Percentiles rank a stretch among this genome's conserved stretches.
phyloP scores from a whole-genome alignment of 2,329 filamentous ascomycete species.

The Leptographium wingfieldii region DNA sequence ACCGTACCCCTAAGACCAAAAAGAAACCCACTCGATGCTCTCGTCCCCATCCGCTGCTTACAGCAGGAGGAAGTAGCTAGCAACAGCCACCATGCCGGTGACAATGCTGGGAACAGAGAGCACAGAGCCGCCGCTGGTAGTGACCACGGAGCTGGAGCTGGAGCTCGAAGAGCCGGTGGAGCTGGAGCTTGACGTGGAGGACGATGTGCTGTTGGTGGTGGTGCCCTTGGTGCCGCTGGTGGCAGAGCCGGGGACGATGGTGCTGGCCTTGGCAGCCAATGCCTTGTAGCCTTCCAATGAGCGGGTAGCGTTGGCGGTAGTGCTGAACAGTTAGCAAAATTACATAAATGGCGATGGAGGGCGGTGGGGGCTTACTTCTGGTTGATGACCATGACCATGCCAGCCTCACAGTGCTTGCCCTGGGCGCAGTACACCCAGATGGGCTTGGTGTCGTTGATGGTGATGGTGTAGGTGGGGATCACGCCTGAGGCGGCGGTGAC shows the following conservation, averaged over 20 bases:
- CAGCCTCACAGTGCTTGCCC: slow-evolving; percentile 58
- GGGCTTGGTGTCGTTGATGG: slow-evolving; percentile 54
- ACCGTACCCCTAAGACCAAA: neutral
- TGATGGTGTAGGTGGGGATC: slow-evolving; percentile 58
- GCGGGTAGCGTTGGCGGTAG: slow-evolving; percentile 36
- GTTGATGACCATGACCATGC: slow-evolving; percentile 69
- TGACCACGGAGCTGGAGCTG: slow-evolving; percentile 14
- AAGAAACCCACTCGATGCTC: neutral
- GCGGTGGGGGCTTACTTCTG: slow-evolving; percentile 40
- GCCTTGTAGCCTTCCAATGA: slow-evolving; percentile 37
- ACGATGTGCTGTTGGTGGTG: slow-evolving; percentile 5
- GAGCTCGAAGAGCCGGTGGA: slow-evolving; percentile 11
- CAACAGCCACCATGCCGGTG: slow-evolving; percentile 30
- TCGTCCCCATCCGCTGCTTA: slow-evolving; percentile 9
- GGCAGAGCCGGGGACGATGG: slow-evolving; percentile 18
- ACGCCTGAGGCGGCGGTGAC: slow-evolving; percentile 40
- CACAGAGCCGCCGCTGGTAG: slow-evolving; percentile 14
- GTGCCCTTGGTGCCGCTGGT: slow-evolving; percentile 9
- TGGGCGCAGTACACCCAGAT: slow-evolving; percentile 74
- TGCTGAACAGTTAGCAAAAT: slow-evolving; percentile 19
- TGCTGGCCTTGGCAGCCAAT: slow-evolving; percentile 27
- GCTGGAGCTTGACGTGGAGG: neutral
- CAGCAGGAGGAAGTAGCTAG: slow-evolving; percentile 29
- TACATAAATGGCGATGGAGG: neutral
- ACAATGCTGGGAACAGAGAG: slow-evolving; percentile 28